Base-by-base conservation (phyloP, 345 rosid species). In the Hibiscus trionum region DNA sequence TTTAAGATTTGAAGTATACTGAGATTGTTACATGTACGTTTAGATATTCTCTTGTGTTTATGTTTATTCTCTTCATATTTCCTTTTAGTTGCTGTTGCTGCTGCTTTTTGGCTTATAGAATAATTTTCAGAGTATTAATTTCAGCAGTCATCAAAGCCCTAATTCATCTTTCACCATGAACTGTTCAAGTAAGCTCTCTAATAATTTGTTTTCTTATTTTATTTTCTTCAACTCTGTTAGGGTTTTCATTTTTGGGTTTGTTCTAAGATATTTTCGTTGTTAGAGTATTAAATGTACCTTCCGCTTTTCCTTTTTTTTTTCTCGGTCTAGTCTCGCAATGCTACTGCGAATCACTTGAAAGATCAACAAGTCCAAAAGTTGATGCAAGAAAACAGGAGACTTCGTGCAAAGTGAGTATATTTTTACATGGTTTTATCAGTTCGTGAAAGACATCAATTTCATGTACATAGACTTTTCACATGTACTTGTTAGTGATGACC, bases 381-480 rank as follows among this genome's bases (percentile, higher is more conserved):
- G 88, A 79, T 87, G 81, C 86, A 84, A 73, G 85, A 85, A 84
- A 88, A 89, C 82, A 76, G 81, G 84, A 88, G 81, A 72, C 93
- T 90, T 31, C 84, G 21, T 66, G 83, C 87, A 47, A 80, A 78
- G 97, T 90, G 77, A 86, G 96, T 78, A 16, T 64, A n/a, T 11
- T 29, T 17, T 27, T 46, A 7, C 33, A 7, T 57, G 24, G 44
- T 50, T 68, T 27, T 50, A 1, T 19, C 31, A 66, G 59, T 71
- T 21, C 4, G 24, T 58, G 11, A 47, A 49, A 19, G 3, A 27
- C 39, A 49, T 37, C 59, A 59, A 56, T 46, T 50, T 57, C 60
- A 4, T 39, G 27, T 12, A 52, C 9, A 11, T 21, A 17, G 21
- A 8, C 35, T 33, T 61, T 33, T 35, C 66, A 61, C 17, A 7